phyloP scores from a whole-genome alignment of 805 yeast species.

The Saccharomycopsis vini region DNA sequence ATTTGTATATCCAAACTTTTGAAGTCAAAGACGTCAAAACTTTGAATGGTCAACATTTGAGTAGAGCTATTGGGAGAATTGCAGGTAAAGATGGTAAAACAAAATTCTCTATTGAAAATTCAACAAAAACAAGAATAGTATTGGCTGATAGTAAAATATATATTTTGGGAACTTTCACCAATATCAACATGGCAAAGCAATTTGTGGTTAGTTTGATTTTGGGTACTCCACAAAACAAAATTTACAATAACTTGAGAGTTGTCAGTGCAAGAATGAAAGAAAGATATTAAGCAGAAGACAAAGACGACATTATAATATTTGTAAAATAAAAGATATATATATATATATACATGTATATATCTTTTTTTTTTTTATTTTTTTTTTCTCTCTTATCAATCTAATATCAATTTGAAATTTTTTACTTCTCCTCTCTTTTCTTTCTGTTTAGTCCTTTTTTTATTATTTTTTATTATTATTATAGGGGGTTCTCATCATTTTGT shows the following conservation, averaged over 20 bases:
- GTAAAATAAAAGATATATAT: no score
- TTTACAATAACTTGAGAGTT: conserved; percentile 92
- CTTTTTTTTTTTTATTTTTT: no score
- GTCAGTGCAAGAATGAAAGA: conserved; percentile 97
- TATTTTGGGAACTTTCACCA: conserved; percentile 93
- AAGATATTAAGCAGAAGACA: conserved; percentile 65
- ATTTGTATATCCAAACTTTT: conserved; percentile 91
- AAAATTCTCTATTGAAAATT: conserved; percentile 96
- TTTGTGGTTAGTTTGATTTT: conserved; percentile 89
- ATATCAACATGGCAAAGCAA: conserved; percentile 97
- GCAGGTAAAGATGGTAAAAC: conserved; percentile 99
- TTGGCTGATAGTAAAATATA: conserved; percentile 95
- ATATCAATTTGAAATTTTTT: no score
- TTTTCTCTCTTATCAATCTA: no score
- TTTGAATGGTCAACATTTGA: conserved; percentile 87
- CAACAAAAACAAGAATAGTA: conserved; percentile 95
- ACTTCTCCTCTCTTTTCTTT: no score
- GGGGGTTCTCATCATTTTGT: no score
- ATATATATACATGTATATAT: no score
- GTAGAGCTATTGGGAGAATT: conserved; percentile 98
- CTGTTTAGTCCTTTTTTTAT: no score
- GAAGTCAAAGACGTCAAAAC: conserved; percentile 97
- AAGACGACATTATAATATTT: no score
- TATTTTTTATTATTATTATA: no score
- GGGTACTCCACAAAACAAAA: conserved; percentile 98